Conservation (phyloP, 495 filamentous ascomycete species). For the Mycothermus thermophilus region DNA sequence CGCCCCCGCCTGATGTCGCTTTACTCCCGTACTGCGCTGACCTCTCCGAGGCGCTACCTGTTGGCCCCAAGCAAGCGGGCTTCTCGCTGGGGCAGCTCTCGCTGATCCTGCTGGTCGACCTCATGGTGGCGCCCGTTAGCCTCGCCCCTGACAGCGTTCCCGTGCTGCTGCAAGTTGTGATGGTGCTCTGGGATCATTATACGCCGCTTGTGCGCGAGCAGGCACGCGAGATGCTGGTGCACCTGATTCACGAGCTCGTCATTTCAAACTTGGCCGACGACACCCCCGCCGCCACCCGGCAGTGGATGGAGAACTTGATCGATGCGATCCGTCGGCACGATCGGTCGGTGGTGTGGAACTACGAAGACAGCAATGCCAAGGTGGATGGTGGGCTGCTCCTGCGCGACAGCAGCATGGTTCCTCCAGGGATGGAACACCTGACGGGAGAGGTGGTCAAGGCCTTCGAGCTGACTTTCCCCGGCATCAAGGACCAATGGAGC, state of each 20-base stretch:
- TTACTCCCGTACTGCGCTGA: constrained; percentile 82
- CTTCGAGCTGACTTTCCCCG: constrained; percentile 74
- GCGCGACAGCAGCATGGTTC: constrained; percentile 60
- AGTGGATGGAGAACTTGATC: constrained; percentile 72
- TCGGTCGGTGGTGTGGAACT: constrained; percentile 74
- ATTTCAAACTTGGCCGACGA: constrained; percentile 79
- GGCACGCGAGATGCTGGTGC: constrained; percentile 92
- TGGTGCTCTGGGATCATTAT: constrained; percentile 94
- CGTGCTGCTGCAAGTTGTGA: constrained; percentile 75
- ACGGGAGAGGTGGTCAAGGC: constrained; percentile 68
- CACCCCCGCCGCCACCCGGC: constrained; percentile 47
- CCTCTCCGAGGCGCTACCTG: constrained; percentile 60
- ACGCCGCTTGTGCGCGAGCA: constrained; percentile 92
- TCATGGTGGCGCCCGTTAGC: constrained; percentile 84
- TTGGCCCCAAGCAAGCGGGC: constrained; percentile 79
- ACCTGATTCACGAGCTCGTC: constrained; percentile 91
- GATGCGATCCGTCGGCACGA: constrained; percentile 84
- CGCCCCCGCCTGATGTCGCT: constrained; percentile 57
- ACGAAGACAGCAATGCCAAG: constrained; percentile 80
- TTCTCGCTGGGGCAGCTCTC: constrained; percentile 88
- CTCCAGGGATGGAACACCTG: constrained; percentile 70
- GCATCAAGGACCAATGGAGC: constrained; percentile 79
- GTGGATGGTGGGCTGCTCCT: too few relatives aligned
- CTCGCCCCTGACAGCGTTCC: constrained; percentile 64
- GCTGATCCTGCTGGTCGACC: constrained; percentile 84